A percentile compares a stretch with the other conserved stretches of the same genome.
These are phyloP conservation scores for Mucuna pruriens DNA, from an alignment of 306 rosid species.

Conservation along the genomic window DNA sequence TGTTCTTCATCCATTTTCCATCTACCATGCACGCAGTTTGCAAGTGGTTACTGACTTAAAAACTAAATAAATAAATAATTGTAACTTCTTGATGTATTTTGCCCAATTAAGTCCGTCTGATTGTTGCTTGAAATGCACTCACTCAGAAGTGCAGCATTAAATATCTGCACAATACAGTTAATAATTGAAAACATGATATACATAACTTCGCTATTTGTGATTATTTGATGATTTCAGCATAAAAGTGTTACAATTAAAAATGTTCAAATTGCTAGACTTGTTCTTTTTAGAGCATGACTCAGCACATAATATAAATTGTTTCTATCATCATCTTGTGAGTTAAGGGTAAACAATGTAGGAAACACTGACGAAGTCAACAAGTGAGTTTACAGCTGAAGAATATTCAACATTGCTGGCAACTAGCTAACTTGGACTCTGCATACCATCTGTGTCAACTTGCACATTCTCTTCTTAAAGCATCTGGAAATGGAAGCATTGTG, in stretches of 20 bases:
- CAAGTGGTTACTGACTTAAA: not conserved
- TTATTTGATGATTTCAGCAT: not conserved
- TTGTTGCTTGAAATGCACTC: not conserved
- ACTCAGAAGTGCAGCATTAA: not conserved
- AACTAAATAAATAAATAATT: not conserved
- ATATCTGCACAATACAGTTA: not conserved
- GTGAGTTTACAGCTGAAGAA: slow-evolving; percentile 72
- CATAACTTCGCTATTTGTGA: not conserved
- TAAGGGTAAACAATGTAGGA: slow-evolving; percentile 90
- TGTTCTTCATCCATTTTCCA: too few relatives aligned
- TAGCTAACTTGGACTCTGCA: slow-evolving; percentile 74
- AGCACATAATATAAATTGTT: not conserved
- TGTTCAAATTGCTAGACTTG: slow-evolving; percentile 28
- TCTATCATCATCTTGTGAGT: slow-evolving; percentile 31
- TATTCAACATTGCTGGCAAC: slow-evolving; percentile 59
- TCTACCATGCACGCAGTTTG: too few relatives aligned
- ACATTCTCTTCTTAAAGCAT: slow-evolving; percentile 78
- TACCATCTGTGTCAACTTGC: slow-evolving; percentile 76
- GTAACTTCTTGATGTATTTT: not conserved
- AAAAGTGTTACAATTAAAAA: not conserved
- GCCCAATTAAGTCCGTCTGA: not conserved
- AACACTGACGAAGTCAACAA: slow-evolving; percentile 76
- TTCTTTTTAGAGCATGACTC: slow-evolving; percentile 10
- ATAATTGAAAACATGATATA: not conserved
- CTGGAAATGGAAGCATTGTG: slow-evolving; percentile 86